These are phyloP conservation scores for Ambrosiella cleistominuta DNA, from an alignment of 2,329 filamentous ascomycete species.

Conservation along the genomic window DNA sequence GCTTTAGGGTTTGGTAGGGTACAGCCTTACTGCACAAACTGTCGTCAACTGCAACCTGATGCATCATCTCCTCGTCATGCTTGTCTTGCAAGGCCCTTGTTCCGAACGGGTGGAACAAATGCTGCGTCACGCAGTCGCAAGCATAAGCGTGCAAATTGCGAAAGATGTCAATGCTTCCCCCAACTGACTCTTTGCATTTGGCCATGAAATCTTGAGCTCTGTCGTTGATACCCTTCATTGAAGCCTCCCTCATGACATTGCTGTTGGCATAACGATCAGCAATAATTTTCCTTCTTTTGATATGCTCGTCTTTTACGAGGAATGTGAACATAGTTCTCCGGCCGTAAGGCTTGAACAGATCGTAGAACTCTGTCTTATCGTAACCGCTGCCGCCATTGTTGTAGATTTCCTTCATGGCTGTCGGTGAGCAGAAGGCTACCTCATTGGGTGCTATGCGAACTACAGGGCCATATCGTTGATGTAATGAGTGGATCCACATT, in stretches of 20 bases:
- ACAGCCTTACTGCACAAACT: constrained; percentile 42
- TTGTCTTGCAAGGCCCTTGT: constrained; percentile 38
- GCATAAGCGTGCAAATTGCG: constrained; percentile 49
- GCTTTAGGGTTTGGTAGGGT: not conserved
- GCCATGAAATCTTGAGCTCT: constrained; percentile 37
- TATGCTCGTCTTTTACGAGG: constrained; percentile 42
- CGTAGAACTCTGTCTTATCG: constrained; percentile 48
- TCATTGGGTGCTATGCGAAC: constrained; percentile 42
- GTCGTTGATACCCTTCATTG: constrained; percentile 39
- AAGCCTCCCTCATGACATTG: constrained; percentile 40
- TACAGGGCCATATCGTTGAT: constrained; percentile 36
- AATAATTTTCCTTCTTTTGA: constrained; percentile 42
- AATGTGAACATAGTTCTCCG: constrained; percentile 44
- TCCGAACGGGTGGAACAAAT: constrained; percentile 50
- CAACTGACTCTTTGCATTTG: constrained; percentile 29
- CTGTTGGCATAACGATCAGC: constrained; percentile 53
- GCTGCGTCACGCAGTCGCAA: constrained; percentile 50
- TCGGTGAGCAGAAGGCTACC: constrained; percentile 38
- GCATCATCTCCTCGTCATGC: constrained; percentile 48
- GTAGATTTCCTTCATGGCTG: constrained; percentile 46
- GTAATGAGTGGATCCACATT: constrained; percentile 38
- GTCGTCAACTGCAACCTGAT: constrained; percentile 48
- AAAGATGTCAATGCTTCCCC: constrained; percentile 40
- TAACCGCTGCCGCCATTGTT: constrained; percentile 43
- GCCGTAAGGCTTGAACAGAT: constrained; percentile 40